Base-by-base conservation (phyloP, 306 rosid genomes). In the Fragaria nilgerrensis region DNA sequence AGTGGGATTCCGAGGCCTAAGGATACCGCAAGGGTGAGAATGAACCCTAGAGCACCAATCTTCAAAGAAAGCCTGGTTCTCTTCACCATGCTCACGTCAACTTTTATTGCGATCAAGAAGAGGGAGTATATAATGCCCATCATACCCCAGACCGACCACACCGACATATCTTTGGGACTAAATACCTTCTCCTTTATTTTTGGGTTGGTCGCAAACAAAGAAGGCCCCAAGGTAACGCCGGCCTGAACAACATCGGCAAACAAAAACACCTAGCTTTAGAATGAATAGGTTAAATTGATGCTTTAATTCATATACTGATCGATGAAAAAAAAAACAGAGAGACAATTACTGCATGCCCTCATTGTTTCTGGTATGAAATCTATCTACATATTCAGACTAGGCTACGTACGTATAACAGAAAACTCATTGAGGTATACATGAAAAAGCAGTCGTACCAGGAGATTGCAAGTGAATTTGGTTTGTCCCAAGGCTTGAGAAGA, bases 401-500 rank as follows among this genome's bases (percentile, higher is more conserved):
- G 56, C 9, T 29, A 29, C 32, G 32, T 50, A 50, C 56, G n/a
- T 48, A 48, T 13, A 49, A 16, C 55, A 17, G 2, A 49, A 48
- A 15, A 14, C 14, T 48, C 52, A 48, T 48, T 0, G 52, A 48
- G 52, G 52, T 4, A 49, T 36, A 36, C 4, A 36, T 5, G 19
- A 15, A 4, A 48, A 48, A n/a, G 62, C 27, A 3, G 4, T 3
- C n/a, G 12, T 69, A 86, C 92, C 72, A 88, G 43, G 16, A 82
- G 47, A 61, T 48, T 74, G 87, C 90, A 85, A 68, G 81, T 67
- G 79, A 84, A 81, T 84, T 70, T 86, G 79, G 97, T 85, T 63
- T 90, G 87, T 74, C 39, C 72, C 7, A 92, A 32, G 97, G 95
- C 79, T 49, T 69, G 53, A 88, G 89, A 70, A 92, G 5, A 53